Base-by-base conservation (phyloP, 768 basidiomycete species). In the Lyophyllum semitale region DNA sequence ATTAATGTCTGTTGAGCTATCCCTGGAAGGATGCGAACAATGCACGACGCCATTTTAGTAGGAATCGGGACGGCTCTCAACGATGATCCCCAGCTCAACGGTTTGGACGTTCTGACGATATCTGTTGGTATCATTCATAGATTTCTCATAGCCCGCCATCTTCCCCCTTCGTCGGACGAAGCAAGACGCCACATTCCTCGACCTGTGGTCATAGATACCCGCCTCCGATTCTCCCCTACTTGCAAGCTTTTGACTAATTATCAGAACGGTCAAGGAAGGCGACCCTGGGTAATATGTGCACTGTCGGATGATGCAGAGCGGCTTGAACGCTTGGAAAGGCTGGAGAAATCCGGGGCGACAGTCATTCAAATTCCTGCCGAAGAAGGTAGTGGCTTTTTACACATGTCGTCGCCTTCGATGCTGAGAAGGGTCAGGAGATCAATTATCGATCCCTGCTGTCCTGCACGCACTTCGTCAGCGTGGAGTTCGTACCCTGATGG, bases 81-180 rank as follows among this genome's bases (percentile, higher is more conserved):
- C 57, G 96, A 99, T 64, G 81, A 99, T 67, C 96, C 96, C 4
- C 91, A 97, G 65, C 77, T 99, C n/a, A 96, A 95, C 62, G 85
- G 95, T 92, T 62, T 60, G 84, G 68, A 40, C 55, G 7, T 3
- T 51, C 43, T 18, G 40, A 20, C 29, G 20, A 17, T 37, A 15
- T 46, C 7, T 22, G 20, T 20, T 7, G 9, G 8, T 18, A 32
- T 29, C 51, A 32, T 23, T 43, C 5, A 49, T 43, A 26, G 53
- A 37, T 41, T 25, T 18, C 51, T 40, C 48, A 26, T 41, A 89
- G 88, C 82, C 45, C 83, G 84, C 26, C 77, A 80, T 65, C 75
- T 89, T 22, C 84, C 84, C 2, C 65, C 75, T 6, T 68, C 60
- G 40, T 72, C 65, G 44, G 69, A 63, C 61, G 59, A 60, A 53